Evolutionary conservation across 2,329 filamentous ascomycete species (phyloP).

Genomic region (Trichoderma hamatum): DNA sequence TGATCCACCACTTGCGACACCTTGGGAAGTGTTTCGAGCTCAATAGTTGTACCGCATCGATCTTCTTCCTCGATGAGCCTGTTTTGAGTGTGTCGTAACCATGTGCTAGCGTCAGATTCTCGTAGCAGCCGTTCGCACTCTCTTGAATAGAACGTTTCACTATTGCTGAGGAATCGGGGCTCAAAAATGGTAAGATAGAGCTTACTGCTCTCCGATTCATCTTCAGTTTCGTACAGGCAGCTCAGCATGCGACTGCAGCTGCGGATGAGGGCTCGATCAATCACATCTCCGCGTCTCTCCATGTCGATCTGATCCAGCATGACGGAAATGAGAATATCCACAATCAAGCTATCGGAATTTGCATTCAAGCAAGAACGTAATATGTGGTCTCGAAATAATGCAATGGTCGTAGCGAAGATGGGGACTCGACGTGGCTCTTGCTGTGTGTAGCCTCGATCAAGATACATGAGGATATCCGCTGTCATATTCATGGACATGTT

Average conservation of each 20-base stretch:
- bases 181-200: slow-evolving; percentile 87
- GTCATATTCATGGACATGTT: slow-evolving; percentile 95
- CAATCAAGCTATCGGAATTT: slow-evolving; percentile 57
- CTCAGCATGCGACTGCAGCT: slow-evolving; percentile 90
- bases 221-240: slow-evolving; percentile 78
- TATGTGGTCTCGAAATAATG: slow-evolving; percentile 84
- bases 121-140: slow-evolving; percentile 77
- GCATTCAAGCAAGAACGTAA: slow-evolving; percentile 62
- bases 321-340: slow-evolving; percentile 76
- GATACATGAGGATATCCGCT: slow-evolving; percentile 95
- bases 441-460: slow-evolving; percentile 81
- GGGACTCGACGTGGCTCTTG: slow-evolving; percentile 68
- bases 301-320: slow-evolving; percentile 89
- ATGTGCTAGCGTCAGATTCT: slow-evolving; percentile 78
- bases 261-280: slow-evolving; percentile 80
- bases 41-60: slow-evolving; percentile 81
- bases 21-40: slow-evolving; percentile 69
- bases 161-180: slow-evolving; percentile 71
- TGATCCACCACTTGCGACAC: slow-evolving; percentile 78
- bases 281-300: slow-evolving; percentile 86
- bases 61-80: slow-evolving; percentile 80
- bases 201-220: slow-evolving; percentile 76
- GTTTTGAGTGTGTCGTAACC: slow-evolving; percentile 74
- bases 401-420: slow-evolving; percentile 84
- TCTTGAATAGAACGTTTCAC: slow-evolving; percentile 70